Percentiles rank a stretch among this genome's conserved stretches.
These are phyloP conservation scores for Zizania palustris DNA, from an alignment of 202 grass and related monocot genomes.

Conservation along the genomic window DNA sequence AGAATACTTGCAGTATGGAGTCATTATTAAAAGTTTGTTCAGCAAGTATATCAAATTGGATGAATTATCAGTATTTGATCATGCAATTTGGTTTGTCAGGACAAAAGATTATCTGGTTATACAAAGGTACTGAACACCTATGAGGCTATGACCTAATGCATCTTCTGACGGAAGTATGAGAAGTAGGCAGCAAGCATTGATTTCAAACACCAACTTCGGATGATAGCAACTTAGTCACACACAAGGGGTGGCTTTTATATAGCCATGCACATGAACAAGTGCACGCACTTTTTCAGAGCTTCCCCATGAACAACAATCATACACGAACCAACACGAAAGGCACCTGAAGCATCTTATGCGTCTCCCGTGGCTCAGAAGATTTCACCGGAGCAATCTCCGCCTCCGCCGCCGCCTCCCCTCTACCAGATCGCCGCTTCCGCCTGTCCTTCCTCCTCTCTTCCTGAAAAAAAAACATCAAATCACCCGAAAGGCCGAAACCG, in stretches of 20 bases:
- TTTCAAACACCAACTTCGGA: not conserved
- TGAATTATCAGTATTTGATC: not conserved
- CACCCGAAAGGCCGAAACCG: not conserved
- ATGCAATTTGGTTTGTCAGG: not conserved
- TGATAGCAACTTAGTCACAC: not conserved
- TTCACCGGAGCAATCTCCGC: not conserved
- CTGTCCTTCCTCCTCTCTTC: constrained; percentile 26
- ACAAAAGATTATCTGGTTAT: not conserved
- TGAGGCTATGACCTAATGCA: not conserved
- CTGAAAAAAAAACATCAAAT: not conserved
- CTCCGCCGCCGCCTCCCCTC: constrained; percentile 14
- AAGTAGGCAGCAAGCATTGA: constrained; percentile 1
- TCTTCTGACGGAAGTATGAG: not conserved
- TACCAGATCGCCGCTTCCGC: constrained; percentile 20
- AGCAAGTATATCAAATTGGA: not conserved
- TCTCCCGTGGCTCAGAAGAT: constrained; percentile 29
- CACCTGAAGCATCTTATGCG: constrained; percentile 50
- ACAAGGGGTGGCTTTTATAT: constrained; percentile 16
- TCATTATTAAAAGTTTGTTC: constrained; percentile 1
- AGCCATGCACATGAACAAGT: constrained; percentile 15
- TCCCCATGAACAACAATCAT: not conserved
- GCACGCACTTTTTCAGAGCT: not conserved
- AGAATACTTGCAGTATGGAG: not conserved
- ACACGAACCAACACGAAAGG: not conserved
- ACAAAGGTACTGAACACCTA: not conserved